phyloP scores from a whole-genome alignment of 805 yeast genomes.

The Cephaloascus albidus region DNA sequence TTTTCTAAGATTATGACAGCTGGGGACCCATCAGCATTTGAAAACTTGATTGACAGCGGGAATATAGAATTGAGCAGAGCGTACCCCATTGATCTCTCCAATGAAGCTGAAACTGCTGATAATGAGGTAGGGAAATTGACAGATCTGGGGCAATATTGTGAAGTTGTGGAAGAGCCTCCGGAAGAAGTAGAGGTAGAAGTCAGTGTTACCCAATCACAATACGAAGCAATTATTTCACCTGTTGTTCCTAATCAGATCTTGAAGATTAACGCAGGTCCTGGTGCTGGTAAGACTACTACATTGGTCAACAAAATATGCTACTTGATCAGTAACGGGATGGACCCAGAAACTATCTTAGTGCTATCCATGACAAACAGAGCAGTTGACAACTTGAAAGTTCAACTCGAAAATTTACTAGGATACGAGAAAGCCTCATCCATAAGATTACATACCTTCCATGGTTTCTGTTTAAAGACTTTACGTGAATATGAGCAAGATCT shows the following conservation, averaged over 20 bases:
- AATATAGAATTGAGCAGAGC: too few species aligned
- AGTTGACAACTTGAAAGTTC: slow-evolving; percentile 35
- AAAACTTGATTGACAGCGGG: too few species aligned
- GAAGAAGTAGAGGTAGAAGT: slow-evolving; percentile 8
- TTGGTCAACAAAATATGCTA: slow-evolving; percentile 43
- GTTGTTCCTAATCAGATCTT: slow-evolving; percentile 28
- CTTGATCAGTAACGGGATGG: slow-evolving; percentile 25
- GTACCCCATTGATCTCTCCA: too few species aligned
- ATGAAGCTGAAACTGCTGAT: too few species aligned
- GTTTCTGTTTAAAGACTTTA: slow-evolving; percentile 43
- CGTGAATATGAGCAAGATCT: slow-evolving; percentile 14
- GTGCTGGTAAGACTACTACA: slow-evolving; percentile 64
- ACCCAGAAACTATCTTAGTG: slow-evolving; percentile 49
- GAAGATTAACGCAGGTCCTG: slow-evolving; percentile 60
- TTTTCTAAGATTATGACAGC: too few species aligned
- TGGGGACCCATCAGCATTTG: too few species aligned
- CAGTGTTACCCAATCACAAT: slow-evolving; percentile 35
- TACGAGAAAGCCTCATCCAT: background rate
- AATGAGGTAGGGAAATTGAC: too few species aligned
- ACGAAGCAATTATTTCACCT: slow-evolving; percentile 32
- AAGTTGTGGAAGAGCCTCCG: too few species aligned
- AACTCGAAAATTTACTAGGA: slow-evolving; percentile 21
- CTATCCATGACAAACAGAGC: slow-evolving; percentile 65
- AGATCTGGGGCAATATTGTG: too few species aligned
- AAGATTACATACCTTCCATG: slow-evolving; percentile 45